Evolutionary conservation across 345 rosid genomes (phyloP), one percentile per base, ranked within the genome.

Genomic region (Salix dunnii): DNA sequence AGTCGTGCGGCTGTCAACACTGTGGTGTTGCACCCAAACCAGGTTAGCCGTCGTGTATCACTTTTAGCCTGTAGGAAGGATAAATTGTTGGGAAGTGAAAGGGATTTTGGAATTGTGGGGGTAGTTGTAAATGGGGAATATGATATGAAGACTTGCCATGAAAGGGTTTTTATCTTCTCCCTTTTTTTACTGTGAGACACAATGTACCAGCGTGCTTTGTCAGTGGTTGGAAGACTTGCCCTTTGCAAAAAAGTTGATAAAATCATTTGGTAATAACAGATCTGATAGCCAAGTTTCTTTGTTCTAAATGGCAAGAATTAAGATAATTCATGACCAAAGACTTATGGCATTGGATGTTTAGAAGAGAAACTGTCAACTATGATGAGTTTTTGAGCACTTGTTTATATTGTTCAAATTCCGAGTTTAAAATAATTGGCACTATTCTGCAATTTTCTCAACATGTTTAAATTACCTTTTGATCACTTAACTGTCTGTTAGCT

Each of bases 1-100:
- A 93, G 99, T 79, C 93, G 92, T 80, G 97, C 91, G 18, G 94
- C 98, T 38, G 98, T 96, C 42, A 96, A 96, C 73, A 90, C 98
- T 0, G 99, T 92, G 82, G 97, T 96, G 42, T 84, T 96, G 69
- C 98, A 96, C 79, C 98, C 98, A 70, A 96, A 96, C 86, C 99
- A 96, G 98, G 99, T 96, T 58, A 48, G 63, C 25, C 31, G 3
- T 13, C 14, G 31, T 35, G 4, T 53, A 11, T 67, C n/a, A n/a
- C 23, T 60, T 25, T 20, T 38, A 17, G 6, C 38, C 49, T 51
- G 18, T 49, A 21, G 0, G 14, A 67, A 67, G 46, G n/a, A 21
- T 28, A 66, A 74, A 28, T 36, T 46, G 51, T 46, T 42, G 51
- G 18, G 14, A 28, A n/a, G 16, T 38, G 28, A 69, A 25, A 23